Base-by-base conservation (phyloP, 2,329 filamentous ascomycete species). In the Davidsoniella neocaledoniae region DNA sequence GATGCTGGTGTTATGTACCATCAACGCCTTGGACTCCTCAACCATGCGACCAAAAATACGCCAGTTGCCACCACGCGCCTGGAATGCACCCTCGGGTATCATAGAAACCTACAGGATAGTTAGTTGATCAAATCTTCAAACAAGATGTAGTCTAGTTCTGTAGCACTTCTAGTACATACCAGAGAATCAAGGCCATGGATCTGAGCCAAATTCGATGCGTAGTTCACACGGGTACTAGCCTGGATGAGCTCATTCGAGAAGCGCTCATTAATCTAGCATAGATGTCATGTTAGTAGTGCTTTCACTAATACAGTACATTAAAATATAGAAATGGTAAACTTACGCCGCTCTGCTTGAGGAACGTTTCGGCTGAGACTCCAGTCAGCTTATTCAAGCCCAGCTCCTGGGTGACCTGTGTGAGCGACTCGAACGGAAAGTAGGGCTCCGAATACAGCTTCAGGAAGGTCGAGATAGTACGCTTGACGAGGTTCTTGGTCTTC, bases 111-210 rank as follows among this genome's bases (percentile, higher is more conserved):
- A 29, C 2, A 44, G 2, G 19, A n/a, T 2, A 14, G 12, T 43
- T 2, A 36, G 12, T 9, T 37, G 2, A 45, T 37, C 10, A 36
- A 5, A 33, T 14, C 7, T 44, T 39, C 38, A 29, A 37, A 33
- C 1, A 29, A 9, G 4, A 5, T 12, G 29, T 5, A 10, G 8
- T 36, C 12, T 26, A 19, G 5, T 17, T 9, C 16, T 26, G 12
- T 33, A 10, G 8, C 8, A 25, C 5, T 45, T 8, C 8, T 40
- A 16, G 10, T 5, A 52, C 60, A 48, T 52, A 76, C 76, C 82
- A 95, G 86, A 1, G 88, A 79, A 58, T 93, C 86, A 1, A 98
- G 66, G 0, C 86, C 91, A 59, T 96, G 88, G 44, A 96, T 91
- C 36, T 78, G 68, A n/a, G 70, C 75, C 10, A 96, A 64, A 57